Evolutionary conservation across 257 asterid species (phyloP).

Genomic region (Perilla frutescens): DNA sequence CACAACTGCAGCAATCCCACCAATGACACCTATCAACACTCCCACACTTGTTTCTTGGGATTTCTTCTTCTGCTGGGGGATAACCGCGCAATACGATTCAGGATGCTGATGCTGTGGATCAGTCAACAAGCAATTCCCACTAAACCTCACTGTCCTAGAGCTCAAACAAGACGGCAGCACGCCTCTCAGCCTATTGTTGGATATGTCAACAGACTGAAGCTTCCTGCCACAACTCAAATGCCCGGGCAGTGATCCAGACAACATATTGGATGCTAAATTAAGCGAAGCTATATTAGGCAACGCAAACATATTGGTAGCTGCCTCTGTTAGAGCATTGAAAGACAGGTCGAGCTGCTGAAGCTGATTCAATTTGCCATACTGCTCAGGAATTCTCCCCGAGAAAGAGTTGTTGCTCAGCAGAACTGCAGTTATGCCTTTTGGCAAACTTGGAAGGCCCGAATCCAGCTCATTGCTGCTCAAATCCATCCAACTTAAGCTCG

Average conservation of each 20-base stretch:
- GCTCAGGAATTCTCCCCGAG: slow-evolving; percentile 58
- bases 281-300: slow-evolving; percentile 52
- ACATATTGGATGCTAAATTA: slow-evolving; percentile 53
- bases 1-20: slow-evolving; percentile 47
- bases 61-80: slow-evolving; percentile 30
- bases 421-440: slow-evolving; percentile 43
- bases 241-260: slow-evolving; percentile 54
- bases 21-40: slow-evolving; percentile 51
- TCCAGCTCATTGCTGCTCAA: slow-evolving; percentile 55
- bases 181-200: slow-evolving; percentile 65
- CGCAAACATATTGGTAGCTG: slow-evolving; percentile 40
- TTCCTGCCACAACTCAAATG: slow-evolving; percentile 51
- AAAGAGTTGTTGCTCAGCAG: slow-evolving; percentile 55
- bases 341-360: slow-evolving; percentile 73
- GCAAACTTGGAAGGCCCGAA: slow-evolving; percentile 56
- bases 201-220: slow-evolving; percentile 57
- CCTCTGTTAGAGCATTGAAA: slow-evolving; percentile 50
- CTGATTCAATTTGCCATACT: slow-evolving; percentile 43
- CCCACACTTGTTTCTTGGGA: slow-evolving; percentile 42
- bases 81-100: slow-evolving; percentile 43
- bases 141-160: slow-evolving; percentile 40
- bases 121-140: slow-evolving; percentile 62
- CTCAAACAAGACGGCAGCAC: slow-evolving; percentile 64
- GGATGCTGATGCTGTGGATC: slow-evolving; percentile 55
- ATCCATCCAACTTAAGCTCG: slow-evolving; percentile 51